phyloP scores from a whole-genome alignment of 2,329 filamentous ascomycete species.

The Aspergillus fijiensis region DNA sequence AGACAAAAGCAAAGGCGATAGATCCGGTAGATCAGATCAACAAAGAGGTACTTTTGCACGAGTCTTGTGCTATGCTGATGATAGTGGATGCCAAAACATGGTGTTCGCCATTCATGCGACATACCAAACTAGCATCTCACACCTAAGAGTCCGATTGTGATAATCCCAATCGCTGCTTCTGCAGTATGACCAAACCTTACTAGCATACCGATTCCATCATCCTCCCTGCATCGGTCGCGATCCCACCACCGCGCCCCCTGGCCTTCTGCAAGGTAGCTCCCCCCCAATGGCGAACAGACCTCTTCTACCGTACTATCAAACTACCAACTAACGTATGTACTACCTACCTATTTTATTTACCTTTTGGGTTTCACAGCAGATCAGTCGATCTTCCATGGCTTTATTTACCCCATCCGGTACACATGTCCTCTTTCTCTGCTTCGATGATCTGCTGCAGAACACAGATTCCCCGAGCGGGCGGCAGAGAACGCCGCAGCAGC shows the following conservation, averaged over 20 bases:
- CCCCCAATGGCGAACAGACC: constrained; percentile 15
- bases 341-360: background rate
- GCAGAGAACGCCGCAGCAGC: background rate
- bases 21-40: background rate
- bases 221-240: constrained; percentile 11
- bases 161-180: background rate
- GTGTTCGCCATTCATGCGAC: background rate
- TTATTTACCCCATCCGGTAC: constrained; percentile 4
- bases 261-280: constrained; percentile 15
- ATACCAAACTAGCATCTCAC: background rate
- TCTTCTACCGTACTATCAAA: constrained; percentile 10
- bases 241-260: background rate
- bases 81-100: too few species aligned
- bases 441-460: constrained; percentile 3
- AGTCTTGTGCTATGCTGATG: too few species aligned
- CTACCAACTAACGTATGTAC: background rate
- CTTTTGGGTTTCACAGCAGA: constrained; percentile 5
- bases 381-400: constrained; percentile 14
- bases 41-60: background rate
- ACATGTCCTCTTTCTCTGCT: background rate
- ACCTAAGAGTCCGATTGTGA: background rate
- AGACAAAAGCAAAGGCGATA: background rate
- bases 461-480: constrained; percentile 1
- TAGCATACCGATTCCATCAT: background rate
- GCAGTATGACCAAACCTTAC: background rate